A percentile compares a stretch with the other conserved stretches of the same genome.
These are phyloP conservation scores for Penicillium herquei DNA, from an alignment of 495 filamentous ascomycete genomes.

Conservation along the genomic window DNA sequence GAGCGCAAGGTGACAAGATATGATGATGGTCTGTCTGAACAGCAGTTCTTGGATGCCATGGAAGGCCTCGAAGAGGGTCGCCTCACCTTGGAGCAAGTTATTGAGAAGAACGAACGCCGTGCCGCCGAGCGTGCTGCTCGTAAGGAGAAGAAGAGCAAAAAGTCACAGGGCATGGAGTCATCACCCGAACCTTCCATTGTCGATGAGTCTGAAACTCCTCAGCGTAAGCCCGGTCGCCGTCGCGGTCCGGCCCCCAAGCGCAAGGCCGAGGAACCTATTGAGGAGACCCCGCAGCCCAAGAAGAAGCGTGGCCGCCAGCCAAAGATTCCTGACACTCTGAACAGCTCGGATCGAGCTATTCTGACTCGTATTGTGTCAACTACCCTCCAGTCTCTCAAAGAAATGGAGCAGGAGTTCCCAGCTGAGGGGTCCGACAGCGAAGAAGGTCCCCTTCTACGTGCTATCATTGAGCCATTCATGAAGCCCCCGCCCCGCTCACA, in stretches of 20 bases:
- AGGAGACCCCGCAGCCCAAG: conserved; percentile 75
- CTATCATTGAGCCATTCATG: conserved; percentile 92
- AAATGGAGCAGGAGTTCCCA: conserved; percentile 63
- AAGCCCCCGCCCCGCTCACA: conserved; percentile 82
- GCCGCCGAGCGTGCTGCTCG: conserved; percentile 76
- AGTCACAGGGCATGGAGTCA: conserved; percentile 53
- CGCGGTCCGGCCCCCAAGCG: conserved; percentile 81
- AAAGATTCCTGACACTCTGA: conserved; percentile 59
- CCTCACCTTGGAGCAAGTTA: conserved; percentile 78
- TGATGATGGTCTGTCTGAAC: conserved; percentile 95
- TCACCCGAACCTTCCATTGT: conserved; percentile 69
- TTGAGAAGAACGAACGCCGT: conserved; percentile 81
- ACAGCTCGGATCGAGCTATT: conserved; percentile 45
- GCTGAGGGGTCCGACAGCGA: conserved; percentile 62
- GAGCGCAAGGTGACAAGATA: conserved; percentile 92
- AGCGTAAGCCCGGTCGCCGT: conserved; percentile 63
- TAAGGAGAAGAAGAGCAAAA: conserved; percentile 58
- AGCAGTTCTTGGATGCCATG: conserved; percentile 91
- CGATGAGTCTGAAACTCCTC: conserved; percentile 73
- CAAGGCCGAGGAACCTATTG: conserved; percentile 75
- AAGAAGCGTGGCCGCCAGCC: conserved; percentile 75
- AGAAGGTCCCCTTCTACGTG: conserved; percentile 56
- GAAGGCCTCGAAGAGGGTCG: conserved; percentile 82
- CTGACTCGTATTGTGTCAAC: conserved; percentile 73
- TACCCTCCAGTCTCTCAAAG: conserved; percentile 75